Conservation (phyloP, 805 yeast species). For the Suhomyces vadensis region DNA sequence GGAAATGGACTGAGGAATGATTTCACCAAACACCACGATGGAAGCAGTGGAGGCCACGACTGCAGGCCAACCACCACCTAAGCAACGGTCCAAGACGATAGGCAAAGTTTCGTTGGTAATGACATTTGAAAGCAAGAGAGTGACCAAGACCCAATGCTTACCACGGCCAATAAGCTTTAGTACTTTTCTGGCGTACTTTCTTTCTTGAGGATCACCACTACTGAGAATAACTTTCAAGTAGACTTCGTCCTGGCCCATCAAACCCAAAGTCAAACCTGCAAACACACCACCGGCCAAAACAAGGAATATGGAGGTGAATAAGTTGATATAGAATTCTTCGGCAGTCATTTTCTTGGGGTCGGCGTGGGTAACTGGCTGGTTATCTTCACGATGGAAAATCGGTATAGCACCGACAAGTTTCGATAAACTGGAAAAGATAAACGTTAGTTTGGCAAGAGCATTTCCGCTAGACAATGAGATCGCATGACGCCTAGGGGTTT, state of each 20-base stretch:
- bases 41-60: constrained; percentile 90
- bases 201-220: constrained; percentile 76
- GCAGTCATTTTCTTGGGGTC: constrained; percentile 27
- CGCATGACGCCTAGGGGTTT: constrained; percentile 33
- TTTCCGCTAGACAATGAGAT: constrained; percentile 23
- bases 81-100: constrained; percentile 84
- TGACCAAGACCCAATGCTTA: constrained; percentile 95
- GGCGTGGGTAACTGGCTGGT: constrained; percentile 10
- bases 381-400: constrained; percentile 15
- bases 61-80: constrained; percentile 98
- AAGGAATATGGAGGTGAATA: constrained; percentile 55
- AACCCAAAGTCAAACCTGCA: constrained; percentile 90
- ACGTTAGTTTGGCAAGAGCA: constrained; percentile 29
- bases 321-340: constrained; percentile 47
- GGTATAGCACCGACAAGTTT: constrained; percentile 40
- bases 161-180: constrained; percentile 73
- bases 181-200: constrained; percentile 69
- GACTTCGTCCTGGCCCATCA: constrained; percentile 98
- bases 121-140: constrained; percentile 80
- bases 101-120: constrained; percentile 95
- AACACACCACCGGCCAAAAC: constrained; percentile 86
- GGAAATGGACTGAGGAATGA: constrained; percentile 91
- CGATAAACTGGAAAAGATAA: constrained; percentile 34
- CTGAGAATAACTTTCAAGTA: constrained; percentile 86
- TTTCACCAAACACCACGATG: constrained; percentile 93